phyloP scores from a whole-genome alignment of 345 rosid genomes.

The Abelmoschus esculentus region DNA sequence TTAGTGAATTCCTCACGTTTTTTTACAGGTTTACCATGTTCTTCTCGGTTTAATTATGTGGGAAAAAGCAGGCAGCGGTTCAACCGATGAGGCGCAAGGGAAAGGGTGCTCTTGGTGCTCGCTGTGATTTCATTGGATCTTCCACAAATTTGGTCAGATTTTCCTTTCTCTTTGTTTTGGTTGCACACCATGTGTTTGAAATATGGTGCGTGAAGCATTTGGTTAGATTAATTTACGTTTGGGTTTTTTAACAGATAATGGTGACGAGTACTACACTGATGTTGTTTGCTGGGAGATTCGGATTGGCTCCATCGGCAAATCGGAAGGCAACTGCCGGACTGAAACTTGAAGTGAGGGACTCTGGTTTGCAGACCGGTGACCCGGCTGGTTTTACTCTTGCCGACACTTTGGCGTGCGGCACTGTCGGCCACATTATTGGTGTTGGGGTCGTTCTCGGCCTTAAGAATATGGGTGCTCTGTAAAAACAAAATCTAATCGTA shows the following conservation, averaged over 20 bases:
- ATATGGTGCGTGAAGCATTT: no score
- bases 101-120: constrained; percentile 66
- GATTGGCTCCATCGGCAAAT: constrained; percentile 95
- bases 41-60: no score
- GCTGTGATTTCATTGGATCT: constrained; percentile 86
- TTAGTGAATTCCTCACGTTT: constrained; percentile 17
- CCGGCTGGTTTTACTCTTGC: constrained; percentile 97
- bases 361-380: constrained; percentile 86
- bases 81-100: constrained; percentile 58
- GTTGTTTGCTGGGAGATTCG: constrained; percentile 95
- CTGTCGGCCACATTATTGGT: constrained; percentile 21
- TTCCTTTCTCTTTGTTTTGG: background rate
- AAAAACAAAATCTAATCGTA: no score
- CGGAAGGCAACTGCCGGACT: constrained; percentile 90
- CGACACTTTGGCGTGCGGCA: constrained; percentile 93
- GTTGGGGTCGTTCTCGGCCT: no score
- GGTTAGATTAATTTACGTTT: background rate
- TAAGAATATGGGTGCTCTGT: no score
- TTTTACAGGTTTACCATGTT: no score
- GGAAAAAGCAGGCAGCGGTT: constrained; percentile 24
- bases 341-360: constrained; percentile 82
- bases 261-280: constrained; percentile 76
- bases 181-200: no score
- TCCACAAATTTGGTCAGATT: constrained; percentile 73
- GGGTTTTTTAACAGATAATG: constrained; percentile 50